Base-by-base conservation (phyloP, 768 basidiomycete genomes). In the Terana coerulea region DNA sequence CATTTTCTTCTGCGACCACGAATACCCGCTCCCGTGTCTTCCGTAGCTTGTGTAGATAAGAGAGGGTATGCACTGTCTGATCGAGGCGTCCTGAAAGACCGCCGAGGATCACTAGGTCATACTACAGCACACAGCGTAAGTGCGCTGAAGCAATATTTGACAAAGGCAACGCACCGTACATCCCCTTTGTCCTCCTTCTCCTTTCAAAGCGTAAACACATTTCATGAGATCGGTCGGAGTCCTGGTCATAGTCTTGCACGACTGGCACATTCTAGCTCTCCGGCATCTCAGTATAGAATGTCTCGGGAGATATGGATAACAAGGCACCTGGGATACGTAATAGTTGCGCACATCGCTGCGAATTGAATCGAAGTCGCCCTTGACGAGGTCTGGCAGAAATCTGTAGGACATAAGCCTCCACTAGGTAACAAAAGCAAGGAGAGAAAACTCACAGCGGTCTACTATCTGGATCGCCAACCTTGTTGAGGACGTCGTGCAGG, bases 151-250 rank as follows among this genome's bases (percentile, higher is more conserved):
- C 33, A 34, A 7, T 11, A 29, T 15, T 5, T 10, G n/a, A 17
- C 5, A 2, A 15, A 84, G 63, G 62, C 64, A 78, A 92, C 68
- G 44, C 44, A 80, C 82, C 57, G 69, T 55, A 47, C 58, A 61
- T 7, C 65, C 66, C 40, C 75, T 55, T n/a, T 59, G 52, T 60
- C 14, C 88, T 94, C 91, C 52, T 73, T 75, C 47, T 79, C 78
- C 90, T 43, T 79, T 66, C 3, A 98, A 62, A 5, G 83, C 75
- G 5, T 59, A 40, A 2, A 98, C 69, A 61, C 94, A 98, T 69
- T 99, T 99, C 87, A 91, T 92, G 52, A 99, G 76, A 65, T 99
- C 97, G 0, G 95, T 98, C 17, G 50, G 91, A 79, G 62, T 91
- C 67, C 64, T 92, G 85, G 63, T 88, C 81, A 0, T 70, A 56